Base-by-base conservation (phyloP, 2,329 filamentous ascomycete species). In the Capronia americana region DNA sequence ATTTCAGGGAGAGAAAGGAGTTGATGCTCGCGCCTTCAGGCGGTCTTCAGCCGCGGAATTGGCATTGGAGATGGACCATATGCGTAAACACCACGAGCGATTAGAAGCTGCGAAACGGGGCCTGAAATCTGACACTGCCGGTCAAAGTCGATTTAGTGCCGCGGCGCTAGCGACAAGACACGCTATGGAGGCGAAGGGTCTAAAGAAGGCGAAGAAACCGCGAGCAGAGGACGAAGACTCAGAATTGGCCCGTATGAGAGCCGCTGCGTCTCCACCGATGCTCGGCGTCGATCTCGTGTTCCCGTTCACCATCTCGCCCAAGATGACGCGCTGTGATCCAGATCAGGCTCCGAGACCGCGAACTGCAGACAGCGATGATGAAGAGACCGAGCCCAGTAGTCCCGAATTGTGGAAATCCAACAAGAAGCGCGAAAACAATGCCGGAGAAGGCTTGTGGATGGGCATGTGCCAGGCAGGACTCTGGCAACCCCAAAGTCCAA, bases 291-390 rank as follows among this genome's bases (percentile, higher is more conserved):
- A 96, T 71, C 85, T 98, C 62, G 82, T 84, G 28, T 96, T 97
- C 76, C 91, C 92, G 38, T 87, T 86, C 75, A 97, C 92, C 75
- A 84, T 86, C 10, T 97, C 93, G 28, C 94, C 94, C 5, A 90
- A 94, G 77, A 87, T 89, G 62, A 96, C 93, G 17, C 89, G 92
- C 73, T 90, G 96, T 73, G 92, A 96, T 75, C 88, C 91, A 0
- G 89, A 91, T 63, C 90, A 92, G 74, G 78, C 80, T 8, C 82
- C 81, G 10, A 76, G 86, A 81, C 71, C 87, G 74, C 80, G 76
- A 81, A 79, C 76, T 84, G 78, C 78, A 81, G 76, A 79, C 68
- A 79, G 77, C 66, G 75, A 82, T n/a, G 74, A 84, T 81, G 73
- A 79, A 77, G 84, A 86, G 68, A 79, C 82, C 8, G 86, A 86